These are phyloP conservation scores for Ceratobasidium sp. DNA, from an alignment of 1,284 basidiomycete genomes.

Conservation along the genomic window DNA sequence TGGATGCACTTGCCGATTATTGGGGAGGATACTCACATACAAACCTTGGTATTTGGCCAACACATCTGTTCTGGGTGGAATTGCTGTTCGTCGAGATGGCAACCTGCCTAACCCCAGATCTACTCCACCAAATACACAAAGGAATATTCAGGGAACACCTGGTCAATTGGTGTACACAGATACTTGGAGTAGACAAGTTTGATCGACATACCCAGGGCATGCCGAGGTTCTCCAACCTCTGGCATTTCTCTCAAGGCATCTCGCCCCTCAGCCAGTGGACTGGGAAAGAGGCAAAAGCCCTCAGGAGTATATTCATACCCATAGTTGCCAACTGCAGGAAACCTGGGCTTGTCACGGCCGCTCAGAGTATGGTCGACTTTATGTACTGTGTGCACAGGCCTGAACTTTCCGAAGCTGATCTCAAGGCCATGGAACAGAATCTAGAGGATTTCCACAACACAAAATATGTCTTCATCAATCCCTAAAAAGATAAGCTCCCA, in stretches of 20 bases:
- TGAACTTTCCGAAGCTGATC: not conserved
- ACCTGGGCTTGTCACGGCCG: slow-evolving; percentile 42
- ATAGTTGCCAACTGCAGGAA: not conserved
- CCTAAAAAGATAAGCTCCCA: not conserved
- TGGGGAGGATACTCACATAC: not conserved
- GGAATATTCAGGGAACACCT: slow-evolving; percentile 51
- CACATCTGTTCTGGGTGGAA: slow-evolving; percentile 51
- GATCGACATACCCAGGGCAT: slow-evolving; percentile 45
- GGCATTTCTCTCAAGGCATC: not conserved
- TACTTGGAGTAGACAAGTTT: slow-evolving; percentile 44
- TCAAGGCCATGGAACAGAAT: not conserved
- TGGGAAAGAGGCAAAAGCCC: slow-evolving; percentile 40
- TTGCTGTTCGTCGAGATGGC: slow-evolving; percentile 50
- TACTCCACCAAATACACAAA: slow-evolving; percentile 52
- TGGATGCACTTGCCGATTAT: slow-evolving; percentile 18
- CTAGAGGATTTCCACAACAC: not conserved
- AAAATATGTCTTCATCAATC: not conserved
- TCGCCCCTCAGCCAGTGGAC: slow-evolving; percentile 26
- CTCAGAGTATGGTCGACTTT: slow-evolving; percentile 45
- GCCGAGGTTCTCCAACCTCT: slow-evolving; percentile 6
- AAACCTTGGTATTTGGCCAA: slow-evolving; percentile 33
- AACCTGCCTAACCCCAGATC: slow-evolving; percentile 49
- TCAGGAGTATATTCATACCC: slow-evolving; percentile 25
- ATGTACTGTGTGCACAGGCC: slow-evolving; percentile 9
- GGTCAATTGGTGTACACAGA: slow-evolving; percentile 47